Percentiles rank a stretch among this genome's conserved stretches.
Conservation (phyloP, 192 early-diverging fungal genomes). For the Gigaspora rosea region DNA sequence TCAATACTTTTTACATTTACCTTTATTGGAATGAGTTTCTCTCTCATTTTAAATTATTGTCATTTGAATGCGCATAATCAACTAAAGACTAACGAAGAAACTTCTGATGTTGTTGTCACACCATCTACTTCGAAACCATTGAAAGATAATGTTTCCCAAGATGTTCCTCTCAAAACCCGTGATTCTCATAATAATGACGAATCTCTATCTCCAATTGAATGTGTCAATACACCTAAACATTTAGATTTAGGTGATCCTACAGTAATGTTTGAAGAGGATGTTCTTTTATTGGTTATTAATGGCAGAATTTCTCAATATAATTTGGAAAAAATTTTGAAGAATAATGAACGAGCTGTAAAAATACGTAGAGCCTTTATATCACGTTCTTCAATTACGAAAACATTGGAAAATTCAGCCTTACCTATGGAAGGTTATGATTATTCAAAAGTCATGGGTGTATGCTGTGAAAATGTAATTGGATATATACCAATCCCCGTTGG, state of each 20-base stretch:
- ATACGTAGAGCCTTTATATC: conserved; percentile 80
- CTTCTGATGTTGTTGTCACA: no score
- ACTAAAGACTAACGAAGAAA: conserved; percentile 25
- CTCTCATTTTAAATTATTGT: conserved; percentile 59
- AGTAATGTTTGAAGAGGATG: conserved; percentile 72
- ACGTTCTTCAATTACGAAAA: conserved; percentile 63
- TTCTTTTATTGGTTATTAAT: conserved; percentile 67
- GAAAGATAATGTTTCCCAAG: no score
- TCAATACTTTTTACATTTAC: conserved; percentile 61
- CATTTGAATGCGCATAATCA: conserved; percentile 61
- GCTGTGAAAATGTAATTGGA: conserved; percentile 96
- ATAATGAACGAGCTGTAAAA: conserved; percentile 81
- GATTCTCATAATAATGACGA: not conserved
- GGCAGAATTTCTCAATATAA: conserved; percentile 56
- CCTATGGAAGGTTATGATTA: conserved; percentile 90
- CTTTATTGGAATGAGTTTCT: conserved; percentile 47
- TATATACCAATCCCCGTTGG: conserved; percentile 91
- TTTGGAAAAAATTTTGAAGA: conserved; percentile 49
- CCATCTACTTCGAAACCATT: no score
- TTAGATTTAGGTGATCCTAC: conserved; percentile 39
- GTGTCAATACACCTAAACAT: conserved; percentile 44
- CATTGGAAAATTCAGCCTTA: conserved; percentile 64
- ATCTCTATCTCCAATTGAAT: conserved; percentile 49
- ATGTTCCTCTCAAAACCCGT: no score
- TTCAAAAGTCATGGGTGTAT: conserved; percentile 82